Evolutionary conservation across 2,329 filamentous ascomycete species (phyloP).

Genomic region (Stenocarpella maydis): DNA sequence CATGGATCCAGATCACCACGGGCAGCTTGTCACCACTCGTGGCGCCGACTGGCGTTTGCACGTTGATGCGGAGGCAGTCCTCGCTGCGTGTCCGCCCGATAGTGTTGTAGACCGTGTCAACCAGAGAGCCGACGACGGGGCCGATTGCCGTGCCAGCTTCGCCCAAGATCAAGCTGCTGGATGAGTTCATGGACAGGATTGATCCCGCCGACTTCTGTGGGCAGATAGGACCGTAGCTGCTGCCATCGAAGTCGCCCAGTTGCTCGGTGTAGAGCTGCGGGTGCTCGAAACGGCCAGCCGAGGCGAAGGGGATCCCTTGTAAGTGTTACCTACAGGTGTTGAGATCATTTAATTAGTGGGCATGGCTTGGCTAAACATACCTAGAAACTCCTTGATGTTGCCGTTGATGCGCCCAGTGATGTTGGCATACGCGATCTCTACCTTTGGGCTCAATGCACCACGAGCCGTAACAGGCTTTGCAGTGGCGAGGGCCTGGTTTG

Average conservation of each 20-base stretch:
- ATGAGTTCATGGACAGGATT: neutral
- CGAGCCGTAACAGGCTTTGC: neutral
- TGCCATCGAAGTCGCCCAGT: neutral
- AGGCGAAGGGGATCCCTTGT: constrained; percentile 6
- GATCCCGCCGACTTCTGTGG: neutral
- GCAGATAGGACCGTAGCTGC: constrained; percentile 1
- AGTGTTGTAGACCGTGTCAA: neutral
- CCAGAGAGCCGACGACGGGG: neutral
- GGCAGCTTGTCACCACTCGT: neutral
- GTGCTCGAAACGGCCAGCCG: constrained; percentile 3
- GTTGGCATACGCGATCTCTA: constrained; percentile 9
- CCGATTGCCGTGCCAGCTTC: neutral
- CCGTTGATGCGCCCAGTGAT: constrained; percentile 10
- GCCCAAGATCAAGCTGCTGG: neutral
- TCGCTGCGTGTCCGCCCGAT: constrained; percentile 9
- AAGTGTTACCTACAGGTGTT: too few species aligned
- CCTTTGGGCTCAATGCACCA: neutral
- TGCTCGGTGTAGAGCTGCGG: constrained; percentile 5
- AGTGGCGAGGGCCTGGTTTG: neutral
- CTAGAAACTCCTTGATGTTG: constrained; percentile 8
- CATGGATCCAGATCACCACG: constrained; percentile 26
- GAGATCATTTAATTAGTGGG: too few species aligned
- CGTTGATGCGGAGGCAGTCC: constrained; percentile 21
- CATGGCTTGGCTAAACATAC: too few species aligned
- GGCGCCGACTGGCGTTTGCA: neutral